Conservation (phyloP, 2,329 filamentous ascomycete genomes). For the Stemphylium vesicarium region DNA sequence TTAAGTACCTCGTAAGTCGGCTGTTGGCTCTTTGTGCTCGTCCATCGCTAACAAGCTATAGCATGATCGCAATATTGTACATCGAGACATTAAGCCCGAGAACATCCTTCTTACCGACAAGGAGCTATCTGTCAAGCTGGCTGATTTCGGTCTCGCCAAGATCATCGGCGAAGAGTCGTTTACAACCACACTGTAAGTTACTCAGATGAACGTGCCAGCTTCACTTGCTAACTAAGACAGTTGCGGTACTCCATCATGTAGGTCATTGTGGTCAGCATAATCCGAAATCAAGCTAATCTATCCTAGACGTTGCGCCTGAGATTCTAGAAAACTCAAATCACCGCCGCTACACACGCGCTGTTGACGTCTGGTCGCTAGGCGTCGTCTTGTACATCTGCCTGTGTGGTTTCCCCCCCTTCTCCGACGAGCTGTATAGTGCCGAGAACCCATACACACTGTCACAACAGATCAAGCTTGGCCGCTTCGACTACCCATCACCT, state of each 20-base stretch:
- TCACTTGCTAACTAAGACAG: slow-evolving; percentile 44
- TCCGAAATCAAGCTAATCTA: slow-evolving; percentile 24
- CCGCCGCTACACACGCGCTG: slow-evolving; percentile 90
- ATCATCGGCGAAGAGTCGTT: slow-evolving; percentile 99
- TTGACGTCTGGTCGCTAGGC: slow-evolving; percentile 97
- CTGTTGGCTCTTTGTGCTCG: not conserved
- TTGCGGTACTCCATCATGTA: slow-evolving; percentile 90
- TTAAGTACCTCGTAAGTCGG: slow-evolving; percentile 85
- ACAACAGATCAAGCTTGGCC: slow-evolving; percentile 86
- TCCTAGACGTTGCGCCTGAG: slow-evolving; percentile 84
- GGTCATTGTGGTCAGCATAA: not conserved
- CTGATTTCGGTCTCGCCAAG: slow-evolving; percentile 96
- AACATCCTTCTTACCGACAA: slow-evolving; percentile 92
- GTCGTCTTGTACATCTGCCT: slow-evolving; percentile 97
- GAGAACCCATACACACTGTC: slow-evolving; percentile 87
- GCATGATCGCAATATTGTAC: slow-evolving; percentile 97
- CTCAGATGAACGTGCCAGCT: not conserved
- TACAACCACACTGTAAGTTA: slow-evolving; percentile 80
- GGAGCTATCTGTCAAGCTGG: slow-evolving; percentile 84
- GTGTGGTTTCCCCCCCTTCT: slow-evolving; percentile 96
- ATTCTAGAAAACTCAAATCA: slow-evolving; percentile 83
- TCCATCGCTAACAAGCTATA: slow-evolving; percentile 51
- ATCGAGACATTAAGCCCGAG: slow-evolving; percentile 96
- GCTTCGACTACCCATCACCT: slow-evolving; percentile 93
- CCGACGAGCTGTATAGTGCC: slow-evolving; percentile 81